Evolutionary conservation across 148 eudicot species (phyloP), one percentile per base, ranked within the genome.

Genomic region (Beta vulgaris): DNA sequence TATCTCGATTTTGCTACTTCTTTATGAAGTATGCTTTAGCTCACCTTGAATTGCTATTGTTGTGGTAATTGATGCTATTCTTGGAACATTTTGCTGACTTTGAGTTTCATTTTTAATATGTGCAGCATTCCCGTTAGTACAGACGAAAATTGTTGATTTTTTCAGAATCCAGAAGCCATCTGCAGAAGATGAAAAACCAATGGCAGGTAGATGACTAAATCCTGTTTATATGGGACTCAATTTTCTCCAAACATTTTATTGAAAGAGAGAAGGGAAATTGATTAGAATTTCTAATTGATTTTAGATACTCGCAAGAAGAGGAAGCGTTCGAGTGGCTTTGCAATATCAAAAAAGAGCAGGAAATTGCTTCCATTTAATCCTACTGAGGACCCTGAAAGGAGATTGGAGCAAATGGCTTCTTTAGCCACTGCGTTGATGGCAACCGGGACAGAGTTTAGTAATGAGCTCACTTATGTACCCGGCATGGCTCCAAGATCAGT

Each of bases 401-500:
- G 96, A 79, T 58, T 90, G 70, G 87, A 89, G 82, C 98, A 95
- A 76, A 95, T 95, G 98, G 91, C 92, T 32, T 95, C 98, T 42
- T 74, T 95, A 70, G 98, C 98, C 58, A 92, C 93, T 2, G 98
- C 98, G 25, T 78, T 95, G 80, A 84, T 76, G 34, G 91, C 89
- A 26, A 86, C 96, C 8, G 85, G 91, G 26, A 80, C 98, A 0
- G 92, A 86, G 57, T 95, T 89, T 80, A 88, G 91, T 51, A 90
- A 95, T 49, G 91, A 90, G 79, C 97, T 95, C 34, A 89, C 97
- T 7, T 95, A 92, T 44, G 44, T 86, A 74, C 74, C 87, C 1
- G 91, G 93, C 66, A 95, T 95, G 97, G 98, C 98, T 57, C 92
- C 96, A 0, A 72, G 86, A 72, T 87, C 96, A 72, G 97, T 92